Evolutionary conservation across 495 filamentous ascomycete genomes (phyloP).

Genomic region (Xylaria flabelliformis): DNA sequence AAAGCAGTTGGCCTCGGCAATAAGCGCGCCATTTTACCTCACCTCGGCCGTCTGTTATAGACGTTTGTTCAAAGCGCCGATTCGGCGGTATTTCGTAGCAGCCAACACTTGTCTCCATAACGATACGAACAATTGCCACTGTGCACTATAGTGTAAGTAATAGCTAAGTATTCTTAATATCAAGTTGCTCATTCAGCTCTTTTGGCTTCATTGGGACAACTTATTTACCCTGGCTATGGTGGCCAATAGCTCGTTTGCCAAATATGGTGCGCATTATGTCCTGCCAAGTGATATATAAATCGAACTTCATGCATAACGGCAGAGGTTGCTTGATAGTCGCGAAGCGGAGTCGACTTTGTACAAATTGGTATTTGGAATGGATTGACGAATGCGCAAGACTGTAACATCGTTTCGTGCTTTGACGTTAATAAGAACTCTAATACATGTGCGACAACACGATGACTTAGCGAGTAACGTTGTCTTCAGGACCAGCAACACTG

Average conservation of each 20-base stretch:
- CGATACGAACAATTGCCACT: neutral
- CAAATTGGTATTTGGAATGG: constrained; percentile 16
- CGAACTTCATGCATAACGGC: neutral
- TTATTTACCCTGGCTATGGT: neutral
- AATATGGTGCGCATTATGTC: neutral
- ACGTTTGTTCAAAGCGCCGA: neutral
- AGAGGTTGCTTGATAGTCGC: neutral
- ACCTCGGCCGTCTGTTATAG: neutral
- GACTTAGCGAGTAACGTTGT: neutral
- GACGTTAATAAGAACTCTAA: neutral
- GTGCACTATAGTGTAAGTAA: neutral
- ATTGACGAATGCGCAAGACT: neutral
- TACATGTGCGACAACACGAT: neutral
- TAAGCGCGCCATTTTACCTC: neutral
- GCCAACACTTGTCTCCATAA: neutral
- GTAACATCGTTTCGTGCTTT: neutral
- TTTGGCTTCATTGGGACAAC: neutral
- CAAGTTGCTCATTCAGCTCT: neutral
- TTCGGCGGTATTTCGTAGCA: constrained; percentile 5
- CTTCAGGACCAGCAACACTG: neutral
- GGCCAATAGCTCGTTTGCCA: neutral
- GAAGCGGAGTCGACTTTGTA: constrained; percentile 4
- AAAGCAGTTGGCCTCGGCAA: neutral
- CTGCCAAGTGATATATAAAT: neutral
- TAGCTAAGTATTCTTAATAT: neutral